Base-by-base conservation (phyloP, 768 basidiomycete species). In the Podaxis sp. region DNA sequence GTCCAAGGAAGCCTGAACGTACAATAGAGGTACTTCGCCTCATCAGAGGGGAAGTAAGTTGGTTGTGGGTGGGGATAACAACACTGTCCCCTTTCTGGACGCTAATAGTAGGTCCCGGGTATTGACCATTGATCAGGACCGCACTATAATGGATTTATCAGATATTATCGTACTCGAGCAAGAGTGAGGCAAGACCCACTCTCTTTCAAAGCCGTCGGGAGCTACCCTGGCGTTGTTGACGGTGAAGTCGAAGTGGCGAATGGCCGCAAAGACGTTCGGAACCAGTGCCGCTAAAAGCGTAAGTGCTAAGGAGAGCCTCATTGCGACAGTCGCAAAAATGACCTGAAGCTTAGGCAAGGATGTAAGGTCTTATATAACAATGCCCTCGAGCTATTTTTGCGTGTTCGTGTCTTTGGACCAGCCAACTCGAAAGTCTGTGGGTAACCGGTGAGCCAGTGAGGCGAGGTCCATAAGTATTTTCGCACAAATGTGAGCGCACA, bases 151-250 rank as follows among this genome's bases (percentile, higher is more conserved):
- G 5, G 6, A 21, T 4, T 16, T 5, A 3, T 57, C 16, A 44
- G 21, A 7, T 16, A 4, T 14, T 28, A 42, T 6, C 9, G 6
- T 18, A 2, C 4, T 27, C 3, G 4, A 32, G n/a, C 18, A n/a
- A 25, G 5, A 11, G 47, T 21, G 42, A 13, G 25, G 25, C 32
- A 5, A 32, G 23, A 23, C 21, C 55, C 65, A 61, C 50, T 48
- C 51, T 14, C 81, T 70, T 63, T 47, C 61, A 58, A 76, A 82
- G 21, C 82, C 82, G 68, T 84, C 83, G 0, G 82, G 83, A 16
- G 77, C 67, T 57, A 83, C 77, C 16, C 68, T 57, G 52, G 69
- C 71, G 67, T 83, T 83, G 6, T 68, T 66, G 54, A 82, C 70
- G 42, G 70, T 64, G 3, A 82, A 63, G 5, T 68, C 66, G n/a